Conservation (phyloP, 768 basidiomycete species). For the Pleurotus platypus region DNA sequence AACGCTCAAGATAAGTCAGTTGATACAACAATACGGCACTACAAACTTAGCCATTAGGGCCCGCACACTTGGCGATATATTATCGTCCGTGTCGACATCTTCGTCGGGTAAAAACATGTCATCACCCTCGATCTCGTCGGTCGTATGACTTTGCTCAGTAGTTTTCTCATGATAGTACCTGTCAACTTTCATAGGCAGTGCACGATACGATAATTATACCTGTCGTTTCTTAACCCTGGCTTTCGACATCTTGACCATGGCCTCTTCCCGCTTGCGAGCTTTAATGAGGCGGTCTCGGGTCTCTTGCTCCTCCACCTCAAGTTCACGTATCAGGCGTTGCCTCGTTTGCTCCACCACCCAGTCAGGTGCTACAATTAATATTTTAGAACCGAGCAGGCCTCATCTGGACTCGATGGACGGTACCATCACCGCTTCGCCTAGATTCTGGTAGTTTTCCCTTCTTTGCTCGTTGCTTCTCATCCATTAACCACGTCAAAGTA, state of each 20-base stretch:
- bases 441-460: conserved; percentile 54
- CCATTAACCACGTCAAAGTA: conserved; percentile 69
- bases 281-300: conserved; percentile 55
- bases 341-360: conserved; percentile 79
- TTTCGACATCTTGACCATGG: conserved; percentile 46
- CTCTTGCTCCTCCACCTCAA: conserved; percentile 65
- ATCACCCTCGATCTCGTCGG: conserved; percentile 46
- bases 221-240: conserved; percentile 59
- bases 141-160: conserved; percentile 7
- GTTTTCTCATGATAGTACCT: conserved; percentile 12
- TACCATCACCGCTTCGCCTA: conserved; percentile 29
- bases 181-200: background rate
- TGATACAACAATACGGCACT: no score
- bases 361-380: conserved; percentile 43
- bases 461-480: conserved; percentile 64
- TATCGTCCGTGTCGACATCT: conserved; percentile 37
- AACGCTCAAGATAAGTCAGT: no score
- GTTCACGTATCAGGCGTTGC: conserved; percentile 56
- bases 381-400: background rate
- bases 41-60: conserved; percentile 78
- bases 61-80: conserved; percentile 74
- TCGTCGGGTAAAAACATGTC: conserved; percentile 70
- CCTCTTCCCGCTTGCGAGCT: conserved; percentile 63
- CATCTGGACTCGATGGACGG: conserved; percentile 2
- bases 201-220: conserved; percentile 31